Evolutionary conservation across 495 filamentous ascomycete genomes (phyloP).

Genomic region (Astrothelium subdiscretum): DNA sequence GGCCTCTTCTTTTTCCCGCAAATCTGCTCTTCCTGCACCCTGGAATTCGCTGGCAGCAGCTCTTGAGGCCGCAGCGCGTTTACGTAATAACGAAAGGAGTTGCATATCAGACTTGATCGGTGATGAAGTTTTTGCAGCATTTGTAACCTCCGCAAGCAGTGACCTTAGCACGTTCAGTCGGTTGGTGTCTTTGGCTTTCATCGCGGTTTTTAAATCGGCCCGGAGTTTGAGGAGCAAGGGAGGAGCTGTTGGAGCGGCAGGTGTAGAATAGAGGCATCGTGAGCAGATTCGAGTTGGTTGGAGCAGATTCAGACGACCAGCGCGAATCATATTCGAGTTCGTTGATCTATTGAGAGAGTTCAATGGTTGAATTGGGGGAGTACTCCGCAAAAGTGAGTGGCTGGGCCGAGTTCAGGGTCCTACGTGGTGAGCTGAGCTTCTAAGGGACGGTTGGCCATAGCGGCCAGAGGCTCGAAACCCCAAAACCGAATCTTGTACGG

Average conservation of each 20-base stretch:
- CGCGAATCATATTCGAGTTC: not conserved
- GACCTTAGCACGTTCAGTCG: slow-evolving; percentile 47
- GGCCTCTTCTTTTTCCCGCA: slow-evolving; percentile 46
- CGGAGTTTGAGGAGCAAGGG: slow-evolving; percentile 37
- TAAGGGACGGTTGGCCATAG: too few relatives aligned
- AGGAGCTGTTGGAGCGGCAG: slow-evolving; percentile 19
- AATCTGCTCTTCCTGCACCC: slow-evolving; percentile 39
- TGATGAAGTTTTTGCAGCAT: slow-evolving; percentile 45
- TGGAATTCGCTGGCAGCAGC: slow-evolving; percentile 43
- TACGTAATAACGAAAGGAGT: slow-evolving; percentile 46
- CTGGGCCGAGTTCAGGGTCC: too few relatives aligned
- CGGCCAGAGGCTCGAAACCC: too few relatives aligned
- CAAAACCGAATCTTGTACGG: too few relatives aligned
- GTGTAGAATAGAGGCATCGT: slow-evolving; percentile 19
- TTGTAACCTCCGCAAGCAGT: slow-evolving; percentile 51
- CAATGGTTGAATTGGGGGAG: not conserved
- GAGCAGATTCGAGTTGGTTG: slow-evolving; percentile 3
- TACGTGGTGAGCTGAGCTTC: not conserved
- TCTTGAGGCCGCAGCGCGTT: slow-evolving; percentile 37
- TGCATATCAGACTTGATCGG: slow-evolving; percentile 48
- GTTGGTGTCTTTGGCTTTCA: slow-evolving; percentile 48
- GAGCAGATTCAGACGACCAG: not conserved
- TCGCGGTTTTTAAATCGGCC: slow-evolving; percentile 47
- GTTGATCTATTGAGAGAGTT: not conserved
- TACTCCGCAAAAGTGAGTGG: slow-evolving; percentile 7